These are phyloP conservation scores for Boeremia exigua DNA, from an alignment of 2,329 filamentous ascomycete genomes.

Conservation along the genomic window DNA sequence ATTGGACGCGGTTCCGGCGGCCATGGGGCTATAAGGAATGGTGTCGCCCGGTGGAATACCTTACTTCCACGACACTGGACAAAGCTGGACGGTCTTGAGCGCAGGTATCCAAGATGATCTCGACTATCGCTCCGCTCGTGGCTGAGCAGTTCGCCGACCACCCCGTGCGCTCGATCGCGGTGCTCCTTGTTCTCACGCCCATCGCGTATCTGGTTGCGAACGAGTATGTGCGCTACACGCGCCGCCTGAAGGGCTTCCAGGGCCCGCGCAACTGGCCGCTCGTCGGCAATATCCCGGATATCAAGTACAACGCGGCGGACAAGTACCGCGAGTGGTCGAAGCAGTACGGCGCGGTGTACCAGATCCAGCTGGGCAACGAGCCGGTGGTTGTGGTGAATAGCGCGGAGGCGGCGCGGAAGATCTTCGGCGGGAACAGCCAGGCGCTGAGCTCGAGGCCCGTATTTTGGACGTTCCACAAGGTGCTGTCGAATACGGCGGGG, in stretches of 20 bases:
- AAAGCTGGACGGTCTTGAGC: background rate
- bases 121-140: conserved; percentile 33
- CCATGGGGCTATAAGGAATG: conserved; percentile 6
- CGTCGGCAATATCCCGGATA: conserved; percentile 52
- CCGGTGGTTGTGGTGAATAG: conserved; percentile 54
- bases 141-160: conserved; percentile 31
- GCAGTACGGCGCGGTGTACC: conserved; percentile 52
- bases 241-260: conserved; percentile 47
- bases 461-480: conserved; percentile 57
- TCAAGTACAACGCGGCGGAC: conserved; percentile 52
- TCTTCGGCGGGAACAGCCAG: conserved; percentile 52
- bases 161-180: conserved; percentile 30
- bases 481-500: conserved; percentile 68
- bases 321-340: conserved; percentile 53
- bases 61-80: background rate
- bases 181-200: conserved; percentile 37
- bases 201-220: conserved; percentile 46
- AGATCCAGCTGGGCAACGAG: conserved; percentile 55
- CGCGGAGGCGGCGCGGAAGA: conserved; percentile 48
- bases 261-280: conserved; percentile 50
- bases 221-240: conserved; percentile 44
- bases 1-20: conserved; percentile 7
- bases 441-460: conserved; percentile 51
- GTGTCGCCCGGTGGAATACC: background rate
- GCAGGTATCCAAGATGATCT: conserved; percentile 30